Evolutionary conservation across 1,284 basidiomycete genomes (phyloP), one percentile per base, ranked within the genome.

Genomic region (Apiotrichum siamense): DNA sequence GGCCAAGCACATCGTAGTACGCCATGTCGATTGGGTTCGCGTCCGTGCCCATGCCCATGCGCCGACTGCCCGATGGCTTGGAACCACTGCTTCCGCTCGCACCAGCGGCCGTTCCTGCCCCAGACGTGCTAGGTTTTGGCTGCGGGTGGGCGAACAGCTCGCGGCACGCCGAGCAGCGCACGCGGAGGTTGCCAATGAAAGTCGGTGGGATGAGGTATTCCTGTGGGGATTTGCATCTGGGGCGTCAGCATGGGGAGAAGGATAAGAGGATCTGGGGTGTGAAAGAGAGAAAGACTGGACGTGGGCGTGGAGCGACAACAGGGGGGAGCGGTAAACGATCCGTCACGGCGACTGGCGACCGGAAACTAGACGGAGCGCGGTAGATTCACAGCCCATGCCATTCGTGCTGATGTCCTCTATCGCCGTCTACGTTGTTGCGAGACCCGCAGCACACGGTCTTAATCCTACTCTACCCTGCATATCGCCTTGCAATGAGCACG

Each of bases 11-110:
- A 46, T 77, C 89, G 65, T 93, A 93, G 72, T 92, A 93, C 15
- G 81, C 85, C 18, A 86, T 89, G 69, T 94, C 91, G 38, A 96
- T 76, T 2, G 91, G 92, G 57, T 84, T 81, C 59, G 90, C 88
- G 74, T 96, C 88, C 4, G 88, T 86, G 1, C 88, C 89, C 29
- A 72, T 69, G 18, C 62, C n/a, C n/a, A n/a, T n/a, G n/a, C n/a
- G n/a, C n/a, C n/a, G n/a, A n/a, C n/a, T n/a, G n/a, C n/a, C n/a
- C 2, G 26, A 18, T 12, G 10, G 7, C 15, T 37, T 44, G 7
- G 53, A 42, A n/a, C 51, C 44, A 20, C 23, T 40, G 6, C 44
- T 47, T 1, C 55, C 32, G 24, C 58, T 31, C 33, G 33, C 33
- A 15, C 12, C n/a, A n/a, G n/a, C n/a, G n/a, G n/a, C n/a, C n/a